Evolutionary conservation across 441 rosid species (phyloP).

Genomic region (Rhodomyrtus psidioides): DNA sequence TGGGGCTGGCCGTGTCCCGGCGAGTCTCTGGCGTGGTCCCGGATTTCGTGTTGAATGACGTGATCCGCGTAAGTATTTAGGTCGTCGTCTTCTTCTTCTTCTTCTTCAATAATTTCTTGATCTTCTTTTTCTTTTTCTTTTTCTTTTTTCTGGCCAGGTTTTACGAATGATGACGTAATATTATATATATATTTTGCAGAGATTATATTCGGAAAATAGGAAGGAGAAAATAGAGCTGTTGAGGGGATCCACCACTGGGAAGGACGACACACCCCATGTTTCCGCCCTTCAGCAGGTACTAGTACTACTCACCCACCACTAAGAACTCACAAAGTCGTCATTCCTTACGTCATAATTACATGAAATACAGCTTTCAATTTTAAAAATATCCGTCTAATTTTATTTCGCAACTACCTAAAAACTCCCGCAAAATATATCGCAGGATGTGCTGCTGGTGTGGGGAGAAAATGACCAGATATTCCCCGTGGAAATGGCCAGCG

Average conservation of each 20-base stretch:
- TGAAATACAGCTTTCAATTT: background rate
- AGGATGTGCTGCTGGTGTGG: constrained; percentile 48
- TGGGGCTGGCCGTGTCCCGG: constrained; percentile 28
- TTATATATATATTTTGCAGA: constrained; percentile 17
- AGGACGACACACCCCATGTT: constrained; percentile 30
- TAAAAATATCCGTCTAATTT: background rate
- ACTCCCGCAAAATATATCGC: background rate
- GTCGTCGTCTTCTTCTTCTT: too few relatives aligned
- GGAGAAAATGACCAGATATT: constrained; percentile 67
- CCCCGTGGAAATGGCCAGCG: constrained; percentile 58
- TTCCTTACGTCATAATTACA: background rate
- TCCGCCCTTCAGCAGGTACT: constrained; percentile 65
- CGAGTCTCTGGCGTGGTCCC: constrained; percentile 31
- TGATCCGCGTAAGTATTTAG: constrained; percentile 32
- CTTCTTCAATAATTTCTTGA: background rate
- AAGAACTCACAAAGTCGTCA: background rate
- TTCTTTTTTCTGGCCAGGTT: background rate
- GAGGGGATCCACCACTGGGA: constrained; percentile 34
- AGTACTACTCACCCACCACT: too few relatives aligned
- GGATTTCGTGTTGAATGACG: constrained; percentile 45
- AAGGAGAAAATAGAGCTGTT: constrained; percentile 59
- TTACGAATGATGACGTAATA: background rate
- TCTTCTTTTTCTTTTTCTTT: background rate
- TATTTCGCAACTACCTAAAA: too few relatives aligned
- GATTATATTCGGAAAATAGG: constrained; percentile 49